A percentile compares a stretch with the other conserved stretches of the same genome.
These are phyloP conservation scores for Lupinus albus DNA, from an alignment of 306 rosid genomes.

Conservation along the genomic window DNA sequence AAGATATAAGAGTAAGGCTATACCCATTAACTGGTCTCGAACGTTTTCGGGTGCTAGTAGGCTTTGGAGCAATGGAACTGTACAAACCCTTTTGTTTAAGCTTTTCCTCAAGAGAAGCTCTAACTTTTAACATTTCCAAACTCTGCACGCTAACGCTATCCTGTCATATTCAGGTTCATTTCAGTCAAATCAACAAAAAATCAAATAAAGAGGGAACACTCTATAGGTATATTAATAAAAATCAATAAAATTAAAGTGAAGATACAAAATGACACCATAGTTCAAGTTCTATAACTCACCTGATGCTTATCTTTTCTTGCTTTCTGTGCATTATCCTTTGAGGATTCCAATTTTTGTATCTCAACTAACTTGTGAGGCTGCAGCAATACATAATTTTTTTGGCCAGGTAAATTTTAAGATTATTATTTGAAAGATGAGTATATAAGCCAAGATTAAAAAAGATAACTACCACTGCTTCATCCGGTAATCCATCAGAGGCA, in stretches of 20 bases:
- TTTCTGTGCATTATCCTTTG: slow-evolving; percentile 53
- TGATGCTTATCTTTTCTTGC: slow-evolving; percentile 50
- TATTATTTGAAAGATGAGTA: slow-evolving; percentile 13
- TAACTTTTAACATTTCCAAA: slow-evolving; percentile 76
- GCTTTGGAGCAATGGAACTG: slow-evolving; percentile 56
- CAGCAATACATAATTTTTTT: slow-evolving; percentile 6
- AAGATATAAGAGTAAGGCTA: slow-evolving; percentile 24
- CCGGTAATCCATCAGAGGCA: slow-evolving; percentile 34
- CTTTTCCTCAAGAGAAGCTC: slow-evolving; percentile 82
- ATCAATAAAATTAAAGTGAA: slow-evolving; percentile 4
- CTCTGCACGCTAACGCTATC: slow-evolving; percentile 64
- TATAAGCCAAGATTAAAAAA: slow-evolving; percentile 30
- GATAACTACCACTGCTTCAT: slow-evolving; percentile 43
- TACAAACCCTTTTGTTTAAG: slow-evolving; percentile 70
- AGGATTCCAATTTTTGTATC: slow-evolving; percentile 45
- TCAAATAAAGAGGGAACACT: slow-evolving; percentile 10
- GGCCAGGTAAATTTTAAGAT: slow-evolving; percentile 22
- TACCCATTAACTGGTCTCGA: slow-evolving; percentile 73
- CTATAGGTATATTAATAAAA: slow-evolving; percentile 5
- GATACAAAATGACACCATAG: slow-evolving; percentile 10
- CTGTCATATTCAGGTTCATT: slow-evolving; percentile 44
- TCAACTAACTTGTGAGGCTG: slow-evolving; percentile 43
- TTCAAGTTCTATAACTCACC: slow-evolving; percentile 41
- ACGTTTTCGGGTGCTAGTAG: slow-evolving; percentile 52
- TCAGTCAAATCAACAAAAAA: slow-evolving; percentile 40